Base-by-base conservation (phyloP, 768 basidiomycete genomes). In the Fistulinella prunicolor region DNA sequence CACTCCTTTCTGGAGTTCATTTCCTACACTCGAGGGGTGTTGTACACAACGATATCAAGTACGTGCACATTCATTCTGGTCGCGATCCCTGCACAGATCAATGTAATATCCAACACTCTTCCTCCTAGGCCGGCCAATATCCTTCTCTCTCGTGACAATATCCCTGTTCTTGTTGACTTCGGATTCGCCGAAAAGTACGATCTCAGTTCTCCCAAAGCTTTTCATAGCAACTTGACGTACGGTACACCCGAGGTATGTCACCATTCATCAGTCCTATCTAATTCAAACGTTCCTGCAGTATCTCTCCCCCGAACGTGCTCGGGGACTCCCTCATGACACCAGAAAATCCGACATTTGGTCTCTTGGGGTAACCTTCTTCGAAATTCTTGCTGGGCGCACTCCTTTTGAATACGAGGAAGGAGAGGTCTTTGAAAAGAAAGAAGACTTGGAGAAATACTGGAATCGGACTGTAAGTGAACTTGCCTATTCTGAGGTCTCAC, bases 31-130 rank as follows among this genome's bases (percentile, higher is more conserved):
- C 74, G 44, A 84, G 83, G 42, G 89, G 90, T 42, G 83, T 92
- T 32, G 88, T 90, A 0, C 93, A 94, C 65, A 95, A 94, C 64
- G 93, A 95, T 61, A 91, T 95, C 75, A 95, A 94, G 88, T 92
- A 60, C 24, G 84, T 70, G 6, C 24, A 36, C 3, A 3, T 9
- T 10, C n/a, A n/a, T 44, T n/a, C n/a, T 39, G 28, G 2, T 36
- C 28, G 8, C 19, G n/a, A n/a, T n/a, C n/a, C n/a, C n/a, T n/a
- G n/a, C n/a, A n/a, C n/a, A n/a, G 38, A 7, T 22, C n/a, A 16
- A 29, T 17, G 3, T 14, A 36, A 43, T 20, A 20, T 35, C 51
- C 23, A 48, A 6, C 20, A 9, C 3, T 24, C 23, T 30, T 29
- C 29, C 23, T 44, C 9, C 13, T 54, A 94, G 91, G 59, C 93